A percentile compares a stretch with the other conserved stretches of the same genome.
Conservation (phyloP, 768 basidiomycete genomes). For the Cystobasidium tubakii region DNA sequence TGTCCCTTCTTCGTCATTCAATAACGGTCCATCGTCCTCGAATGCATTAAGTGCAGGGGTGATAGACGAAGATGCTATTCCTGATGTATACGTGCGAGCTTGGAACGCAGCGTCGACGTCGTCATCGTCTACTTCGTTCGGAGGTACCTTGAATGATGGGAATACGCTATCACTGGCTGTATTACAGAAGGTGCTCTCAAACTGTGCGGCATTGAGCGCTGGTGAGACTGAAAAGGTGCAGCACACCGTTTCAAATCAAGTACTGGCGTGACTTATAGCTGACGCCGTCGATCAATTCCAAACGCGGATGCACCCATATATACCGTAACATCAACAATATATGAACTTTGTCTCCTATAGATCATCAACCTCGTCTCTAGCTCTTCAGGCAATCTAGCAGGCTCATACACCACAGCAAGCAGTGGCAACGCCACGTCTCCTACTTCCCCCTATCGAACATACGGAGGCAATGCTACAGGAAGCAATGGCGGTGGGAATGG, state of each 20-base stretch:
- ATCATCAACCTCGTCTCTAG: constrained; percentile 28
- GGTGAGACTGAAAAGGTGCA: constrained; percentile 18
- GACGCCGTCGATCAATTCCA: not conserved
- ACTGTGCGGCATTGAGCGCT: not conserved
- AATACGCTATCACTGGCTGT: not conserved
- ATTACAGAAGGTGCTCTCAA: constrained; percentile 17
- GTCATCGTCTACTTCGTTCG: constrained; percentile 10
- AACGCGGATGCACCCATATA: not conserved
- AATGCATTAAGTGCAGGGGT: not conserved
- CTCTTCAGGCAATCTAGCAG: not conserved
- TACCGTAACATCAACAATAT: too few relatives aligned
- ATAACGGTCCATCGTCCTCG: not conserved
- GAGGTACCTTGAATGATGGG: not conserved
- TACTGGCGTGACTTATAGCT: too few relatives aligned
- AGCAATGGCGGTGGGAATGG: not conserved
- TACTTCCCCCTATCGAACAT: not conserved
- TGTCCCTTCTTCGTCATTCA: not conserved
- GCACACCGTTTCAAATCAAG: not conserved
- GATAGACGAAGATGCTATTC: constrained; percentile 20
- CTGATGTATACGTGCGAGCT: constrained; percentile 8
- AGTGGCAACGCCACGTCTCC: not conserved
- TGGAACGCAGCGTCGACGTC: constrained; percentile 12
- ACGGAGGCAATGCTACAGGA: not conserved
- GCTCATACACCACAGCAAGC: not conserved
- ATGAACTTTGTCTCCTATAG: too few relatives aligned